Percentiles rank a stretch among this genome's conserved stretches.
These are phyloP conservation scores for Adansonia rubrostipa DNA, from an alignment of 441 rosid genomes.

Conservation along the genomic window DNA sequence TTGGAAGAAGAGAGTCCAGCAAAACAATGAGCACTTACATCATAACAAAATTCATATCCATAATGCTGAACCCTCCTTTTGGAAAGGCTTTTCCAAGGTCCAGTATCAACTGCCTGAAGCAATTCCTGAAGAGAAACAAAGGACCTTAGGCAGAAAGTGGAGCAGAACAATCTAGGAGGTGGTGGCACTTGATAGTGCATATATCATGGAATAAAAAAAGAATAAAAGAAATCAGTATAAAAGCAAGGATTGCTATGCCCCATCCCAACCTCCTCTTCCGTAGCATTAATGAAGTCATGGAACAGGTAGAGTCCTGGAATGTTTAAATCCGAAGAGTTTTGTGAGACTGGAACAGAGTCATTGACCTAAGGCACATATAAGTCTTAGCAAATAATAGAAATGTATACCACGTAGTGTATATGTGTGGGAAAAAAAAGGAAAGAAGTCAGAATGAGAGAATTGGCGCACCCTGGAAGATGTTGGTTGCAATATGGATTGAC, in stretches of 20 bases:
- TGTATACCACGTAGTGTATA: neutral
- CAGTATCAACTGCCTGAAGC: conserved; percentile 81
- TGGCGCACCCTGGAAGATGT: conserved; percentile 46
- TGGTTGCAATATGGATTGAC: conserved; percentile 63
- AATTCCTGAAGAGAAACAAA: conserved; percentile 53
- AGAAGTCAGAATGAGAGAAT: neutral
- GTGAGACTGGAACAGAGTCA: conserved; percentile 54
- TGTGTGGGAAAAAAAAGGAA: neutral
- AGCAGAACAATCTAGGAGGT: conserved; percentile 5
- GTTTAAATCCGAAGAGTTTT: conserved; percentile 62
- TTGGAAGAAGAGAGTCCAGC: neutral
- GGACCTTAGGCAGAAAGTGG: neutral
- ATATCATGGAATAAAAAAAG: neutral
- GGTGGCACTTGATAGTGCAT: neutral
- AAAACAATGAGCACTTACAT: conserved; percentile 42
- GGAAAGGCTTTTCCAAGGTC: conserved; percentile 74
- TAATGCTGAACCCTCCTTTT: conserved; percentile 96
- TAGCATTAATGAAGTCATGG: conserved; percentile 61
- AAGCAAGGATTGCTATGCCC: conserved; percentile 9
- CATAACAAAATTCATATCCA: conserved; percentile 89
- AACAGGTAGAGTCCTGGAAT: conserved; percentile 78
- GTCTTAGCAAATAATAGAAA: neutral
- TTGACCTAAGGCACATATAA: conserved; percentile 36
- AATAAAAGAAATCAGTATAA: neutral
- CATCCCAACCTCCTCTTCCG: conserved; percentile 68